These are phyloP conservation scores for Monosporozyma unispora DNA, from an alignment of 805 yeast genomes.

Conservation along the genomic window DNA sequence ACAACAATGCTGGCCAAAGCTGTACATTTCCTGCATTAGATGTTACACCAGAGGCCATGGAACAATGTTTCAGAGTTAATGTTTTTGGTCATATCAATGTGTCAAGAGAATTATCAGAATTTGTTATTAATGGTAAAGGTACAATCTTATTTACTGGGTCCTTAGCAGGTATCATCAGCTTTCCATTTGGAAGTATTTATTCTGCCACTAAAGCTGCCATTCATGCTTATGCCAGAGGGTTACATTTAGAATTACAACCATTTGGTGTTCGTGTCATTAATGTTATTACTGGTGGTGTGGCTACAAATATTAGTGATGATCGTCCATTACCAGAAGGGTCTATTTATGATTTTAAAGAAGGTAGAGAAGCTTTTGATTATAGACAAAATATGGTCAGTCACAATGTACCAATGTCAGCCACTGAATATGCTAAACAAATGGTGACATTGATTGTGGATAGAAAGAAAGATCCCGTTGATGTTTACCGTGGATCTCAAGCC, in stretches of 20 bases:
- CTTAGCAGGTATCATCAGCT: constrained; percentile 51
- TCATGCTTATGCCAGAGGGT: constrained; percentile 55
- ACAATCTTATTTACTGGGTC: constrained; percentile 70
- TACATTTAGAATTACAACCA: constrained; percentile 61
- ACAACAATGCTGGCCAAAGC: constrained; percentile 71
- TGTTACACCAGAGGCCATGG: constrained; percentile 45
- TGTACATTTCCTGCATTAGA: constrained; percentile 66
- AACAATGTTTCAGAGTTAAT: constrained; percentile 52
- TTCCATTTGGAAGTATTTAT: constrained; percentile 64
- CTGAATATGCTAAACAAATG: constrained; percentile 46
- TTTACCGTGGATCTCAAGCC: constrained; percentile 49
- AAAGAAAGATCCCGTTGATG: constrained; percentile 36
- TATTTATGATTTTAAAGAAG: constrained; percentile 43
- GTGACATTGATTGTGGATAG: constrained; percentile 39
- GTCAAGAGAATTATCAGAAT: constrained; percentile 46
- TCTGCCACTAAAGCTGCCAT: constrained; percentile 68
- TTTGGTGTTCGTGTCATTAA: constrained; percentile 64
- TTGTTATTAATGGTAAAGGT: constrained; percentile 57
- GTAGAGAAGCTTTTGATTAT: constrained; percentile 37
- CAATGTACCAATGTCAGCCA: constrained; percentile 52
- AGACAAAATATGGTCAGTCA: constrained; percentile 53
- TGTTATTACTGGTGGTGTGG: constrained; percentile 68
- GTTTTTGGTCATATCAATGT: constrained; percentile 62
- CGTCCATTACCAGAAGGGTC: constrained; percentile 52
- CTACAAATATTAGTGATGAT: constrained; percentile 59